phyloP scores from a whole-genome alignment of 2,329 filamentous ascomycete genomes.

The Ceratocystis ficicola region DNA sequence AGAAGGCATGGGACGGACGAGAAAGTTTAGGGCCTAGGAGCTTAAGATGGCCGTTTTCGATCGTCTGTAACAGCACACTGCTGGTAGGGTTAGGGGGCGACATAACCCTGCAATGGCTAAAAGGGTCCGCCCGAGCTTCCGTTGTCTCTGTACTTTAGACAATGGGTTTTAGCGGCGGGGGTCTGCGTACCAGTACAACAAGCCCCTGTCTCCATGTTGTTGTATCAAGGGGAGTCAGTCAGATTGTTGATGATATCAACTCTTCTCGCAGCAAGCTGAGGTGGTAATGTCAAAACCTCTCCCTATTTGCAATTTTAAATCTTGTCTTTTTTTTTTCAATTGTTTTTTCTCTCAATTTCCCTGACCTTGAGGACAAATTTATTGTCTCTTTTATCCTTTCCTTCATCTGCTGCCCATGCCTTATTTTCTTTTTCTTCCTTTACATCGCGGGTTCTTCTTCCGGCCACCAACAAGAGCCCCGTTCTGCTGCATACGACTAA shows the following conservation, averaged over 20 bases:
- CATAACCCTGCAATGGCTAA: neutral
- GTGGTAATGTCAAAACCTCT: neutral
- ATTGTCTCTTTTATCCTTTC: neutral
- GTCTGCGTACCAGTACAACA: neutral
- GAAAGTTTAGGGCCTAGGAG: neutral
- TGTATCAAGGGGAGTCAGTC: neutral
- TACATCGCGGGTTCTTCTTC: neutral
- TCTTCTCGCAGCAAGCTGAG: neutral
- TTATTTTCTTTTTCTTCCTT: neutral
- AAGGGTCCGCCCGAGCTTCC: too few species aligned
- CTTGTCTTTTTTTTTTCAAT: neutral
- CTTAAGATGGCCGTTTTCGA: too few species aligned
- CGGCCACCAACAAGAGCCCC: neutral
- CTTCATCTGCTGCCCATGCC: neutral
- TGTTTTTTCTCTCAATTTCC: neutral
- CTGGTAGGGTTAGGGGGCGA: neutral
- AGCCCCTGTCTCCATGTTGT: neutral
- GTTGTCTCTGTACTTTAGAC: neutral
- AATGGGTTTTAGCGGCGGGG: neutral
- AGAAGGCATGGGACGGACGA: neutral
- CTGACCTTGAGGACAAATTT: neutral
- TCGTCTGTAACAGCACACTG: too few species aligned
- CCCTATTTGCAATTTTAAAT: neutral
- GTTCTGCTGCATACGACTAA: neutral
- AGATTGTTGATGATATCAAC: neutral